These are phyloP conservation scores for Leccinum disarticulatum DNA, from an alignment of 768 basidiomycete genomes.

Conservation along the genomic window DNA sequence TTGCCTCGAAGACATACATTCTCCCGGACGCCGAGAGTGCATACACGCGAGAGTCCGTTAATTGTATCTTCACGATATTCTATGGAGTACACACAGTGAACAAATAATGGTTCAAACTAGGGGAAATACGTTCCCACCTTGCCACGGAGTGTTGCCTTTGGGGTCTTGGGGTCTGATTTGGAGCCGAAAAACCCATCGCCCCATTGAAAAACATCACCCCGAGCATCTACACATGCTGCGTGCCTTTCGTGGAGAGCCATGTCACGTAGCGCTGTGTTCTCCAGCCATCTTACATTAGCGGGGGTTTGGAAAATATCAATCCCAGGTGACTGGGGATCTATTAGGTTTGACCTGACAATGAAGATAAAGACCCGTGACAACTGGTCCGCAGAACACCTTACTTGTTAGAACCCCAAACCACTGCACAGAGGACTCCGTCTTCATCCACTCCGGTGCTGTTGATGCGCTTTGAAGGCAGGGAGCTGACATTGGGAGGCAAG, in stretches of 20 bases:
- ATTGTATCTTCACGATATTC: constrained; percentile 68
- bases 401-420: constrained; percentile 81
- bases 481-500: constrained; percentile 4
- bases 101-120: not conserved
- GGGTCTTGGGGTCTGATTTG: constrained; percentile 32
- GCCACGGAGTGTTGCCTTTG: constrained; percentile 57
- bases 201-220: constrained; percentile 86
- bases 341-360: constrained; percentile 43
- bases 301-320: constrained; percentile 50
- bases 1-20: constrained; percentile 66
- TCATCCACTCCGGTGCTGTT: constrained; percentile 25
- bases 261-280: constrained; percentile 71
- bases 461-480: constrained; percentile 5
- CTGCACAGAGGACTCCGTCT: constrained; percentile 40
- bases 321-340: constrained; percentile 41
- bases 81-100: constrained; percentile 27
- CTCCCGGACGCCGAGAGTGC: constrained; percentile 78
- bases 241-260: constrained; percentile 63
- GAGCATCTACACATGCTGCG: constrained; percentile 74
- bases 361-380: not conserved
- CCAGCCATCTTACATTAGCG: constrained; percentile 54
- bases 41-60: constrained; percentile 62
- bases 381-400: constrained; percentile 30
- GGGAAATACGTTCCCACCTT: constrained; percentile 45
- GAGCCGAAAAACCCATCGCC: constrained; percentile 59